Base-by-base conservation (phyloP, 495 filamentous ascomycete genomes). In the Penicillium goetzii region DNA sequence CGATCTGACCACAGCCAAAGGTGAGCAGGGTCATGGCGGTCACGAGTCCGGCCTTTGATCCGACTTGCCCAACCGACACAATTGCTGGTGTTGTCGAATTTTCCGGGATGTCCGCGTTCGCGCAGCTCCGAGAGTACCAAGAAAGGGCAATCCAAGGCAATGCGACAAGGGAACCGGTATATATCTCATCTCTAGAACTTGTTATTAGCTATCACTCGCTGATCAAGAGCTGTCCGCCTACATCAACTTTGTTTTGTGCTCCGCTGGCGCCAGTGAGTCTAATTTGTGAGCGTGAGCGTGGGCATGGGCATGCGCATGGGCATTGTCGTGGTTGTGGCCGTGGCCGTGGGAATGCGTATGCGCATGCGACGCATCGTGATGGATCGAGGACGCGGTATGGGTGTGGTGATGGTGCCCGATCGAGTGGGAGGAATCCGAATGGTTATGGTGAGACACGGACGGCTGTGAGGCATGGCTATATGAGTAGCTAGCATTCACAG, bases 241-340 rank as follows among this genome's bases (percentile, higher is more conserved):
- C 70, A 63, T 26, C 38, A 63, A 57, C 19, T 60, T 50, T 3
- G 62, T 1, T n/a, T 47, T 57, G 19, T 38, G 57, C 34, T 56
- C 61, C 40, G 43, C 34, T 9, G 60, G 47, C 2, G 26, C 19
- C 2, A 33, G 50, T 12, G 56, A n/a, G 15, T 30, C 54, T 4
- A 41, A 33, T 40, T 65, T 64, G 25, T 38, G 17, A 50, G 63
- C 56, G 53, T 68, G 67, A 21, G 11, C 41, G 53, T 62, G 61
- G 30, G 97, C 94, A 72, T 96, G 97, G 59, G 89, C 90, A 72
- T 96, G 91, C 56, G 61, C 70, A 65, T 77, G 87, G 47, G 85
- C 86, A 69, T 96, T 91, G 3, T 84, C 86, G 63, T 92, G 90
- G 41, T 72, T 76, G 67, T 86, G 84, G 41, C 25, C 49, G 43